Percentiles rank a stretch among this genome's conserved stretches.
Evolutionary conservation across 176 grass and related monocot species (phyloP).

Genomic region (Carex pumila): DNA sequence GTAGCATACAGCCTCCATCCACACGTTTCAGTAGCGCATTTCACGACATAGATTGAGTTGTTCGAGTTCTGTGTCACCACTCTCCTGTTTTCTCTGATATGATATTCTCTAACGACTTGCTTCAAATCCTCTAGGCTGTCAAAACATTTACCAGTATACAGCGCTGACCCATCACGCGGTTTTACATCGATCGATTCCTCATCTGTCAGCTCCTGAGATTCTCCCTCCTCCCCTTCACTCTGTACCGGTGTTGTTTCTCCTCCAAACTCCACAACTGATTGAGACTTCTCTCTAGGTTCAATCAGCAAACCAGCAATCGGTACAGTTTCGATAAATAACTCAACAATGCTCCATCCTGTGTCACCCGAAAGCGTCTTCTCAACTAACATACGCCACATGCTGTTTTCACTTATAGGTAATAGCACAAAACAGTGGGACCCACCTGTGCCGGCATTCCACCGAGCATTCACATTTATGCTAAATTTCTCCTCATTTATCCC

Average conservation of each 20-base stretch:
- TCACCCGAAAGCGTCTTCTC: not conserved
- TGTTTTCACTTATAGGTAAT: not conserved
- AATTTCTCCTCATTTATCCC: not conserved
- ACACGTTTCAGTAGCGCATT: not conserved
- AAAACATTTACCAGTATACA: not conserved
- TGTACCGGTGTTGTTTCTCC: not conserved
- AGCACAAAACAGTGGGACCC: not conserved
- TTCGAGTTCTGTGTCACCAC: not conserved
- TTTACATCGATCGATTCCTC: not conserved
- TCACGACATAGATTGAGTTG: not conserved
- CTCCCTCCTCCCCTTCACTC: not conserved
- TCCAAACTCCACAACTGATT: not conserved
- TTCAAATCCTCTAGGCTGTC: not conserved
- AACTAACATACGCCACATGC: conserved; percentile 1
- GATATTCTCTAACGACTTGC: not conserved
- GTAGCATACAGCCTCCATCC: not conserved
- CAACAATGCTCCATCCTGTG: not conserved
- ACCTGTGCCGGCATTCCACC: not conserved
- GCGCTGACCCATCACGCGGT: not conserved
- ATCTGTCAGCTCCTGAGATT: not conserved
- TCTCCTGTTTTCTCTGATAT: not conserved
- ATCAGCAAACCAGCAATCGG: not conserved
- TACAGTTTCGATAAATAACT: not conserved
- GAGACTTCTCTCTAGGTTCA: conserved; percentile 1
- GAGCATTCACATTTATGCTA: not conserved